phyloP scores from a whole-genome alignment of 2,329 filamentous ascomycete genomes.

The Neurospora sp. region DNA sequence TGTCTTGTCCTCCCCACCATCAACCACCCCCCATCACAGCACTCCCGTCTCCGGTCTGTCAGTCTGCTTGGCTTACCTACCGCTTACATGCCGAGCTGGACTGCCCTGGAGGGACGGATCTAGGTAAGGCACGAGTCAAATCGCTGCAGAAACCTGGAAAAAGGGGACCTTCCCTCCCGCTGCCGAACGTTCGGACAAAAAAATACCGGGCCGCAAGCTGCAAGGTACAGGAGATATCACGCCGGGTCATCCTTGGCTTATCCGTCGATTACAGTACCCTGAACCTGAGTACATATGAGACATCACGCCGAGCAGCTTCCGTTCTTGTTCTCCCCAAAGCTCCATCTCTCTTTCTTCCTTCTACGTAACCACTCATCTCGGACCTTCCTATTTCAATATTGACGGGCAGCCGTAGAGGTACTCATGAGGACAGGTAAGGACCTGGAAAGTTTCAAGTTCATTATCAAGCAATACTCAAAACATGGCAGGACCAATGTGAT shows the following conservation, averaged over 20 bases:
- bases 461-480: neutral
- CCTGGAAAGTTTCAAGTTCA: neutral
- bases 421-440: neutral
- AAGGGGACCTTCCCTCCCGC: neutral
- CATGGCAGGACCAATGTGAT: neutral
- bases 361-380: neutral
- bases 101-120: too few species aligned
- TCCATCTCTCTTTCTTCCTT: neutral
- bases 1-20: neutral
- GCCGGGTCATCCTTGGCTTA: neutral
- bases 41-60: neutral
- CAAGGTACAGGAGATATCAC: neutral
- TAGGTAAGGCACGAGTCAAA: too few species aligned
- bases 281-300: neutral
- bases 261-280: neutral
- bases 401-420: neutral
- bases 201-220: neutral
- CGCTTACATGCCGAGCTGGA: neutral
- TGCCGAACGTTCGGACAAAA: neutral
- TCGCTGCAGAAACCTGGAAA: neutral
- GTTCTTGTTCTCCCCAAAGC: neutral
- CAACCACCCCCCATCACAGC: neutral
- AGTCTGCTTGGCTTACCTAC: neutral
- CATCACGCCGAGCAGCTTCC: neutral
- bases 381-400: neutral